Conservation (phyloP, 345 rosid genomes). For the Eutrema japonicum region DNA sequence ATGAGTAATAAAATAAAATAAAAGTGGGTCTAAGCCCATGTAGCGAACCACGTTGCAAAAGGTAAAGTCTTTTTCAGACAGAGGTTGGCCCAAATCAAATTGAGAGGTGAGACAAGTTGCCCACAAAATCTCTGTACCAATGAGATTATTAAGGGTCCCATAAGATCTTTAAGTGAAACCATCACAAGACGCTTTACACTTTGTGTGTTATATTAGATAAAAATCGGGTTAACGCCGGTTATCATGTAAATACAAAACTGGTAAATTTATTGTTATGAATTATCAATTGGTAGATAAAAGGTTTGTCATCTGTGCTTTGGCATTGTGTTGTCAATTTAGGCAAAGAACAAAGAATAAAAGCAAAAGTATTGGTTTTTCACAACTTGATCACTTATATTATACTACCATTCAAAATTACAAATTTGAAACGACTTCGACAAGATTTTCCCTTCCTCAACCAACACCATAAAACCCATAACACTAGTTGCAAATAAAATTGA, state of each 20-base stretch:
- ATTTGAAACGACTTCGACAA: background rate
- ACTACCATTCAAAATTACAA: background rate
- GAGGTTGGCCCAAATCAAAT: conserved; percentile 48
- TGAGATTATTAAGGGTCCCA: conserved; percentile 41
- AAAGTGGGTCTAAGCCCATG: conserved; percentile 43
- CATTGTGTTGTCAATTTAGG: conserved; percentile 32
- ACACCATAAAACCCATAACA: too few relatives aligned
- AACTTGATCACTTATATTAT: conserved; percentile 7
- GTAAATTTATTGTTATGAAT: background rate
- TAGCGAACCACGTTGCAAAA: conserved; percentile 41
- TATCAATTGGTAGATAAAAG: conserved; percentile 2
- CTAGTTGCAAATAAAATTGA: too few relatives aligned
- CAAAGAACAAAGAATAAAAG: conserved; percentile 19
- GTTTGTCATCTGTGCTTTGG: background rate
- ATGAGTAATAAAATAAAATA: conserved; percentile 4
- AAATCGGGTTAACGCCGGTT: conserved; percentile 11
- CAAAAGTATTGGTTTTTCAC: conserved; percentile 11
- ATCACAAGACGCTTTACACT: conserved; percentile 29
- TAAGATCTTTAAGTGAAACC: conserved; percentile 33
- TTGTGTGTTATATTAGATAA: background rate
- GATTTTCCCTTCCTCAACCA: background rate
- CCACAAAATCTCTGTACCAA: conserved; percentile 43
- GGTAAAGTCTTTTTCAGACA: conserved; percentile 46
- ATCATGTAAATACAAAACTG: conserved; percentile 20
- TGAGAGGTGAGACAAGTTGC: conserved; percentile 44